Base-by-base conservation (phyloP, 2,329 filamentous ascomycete species). In the Stromatinia cepivora region DNA sequence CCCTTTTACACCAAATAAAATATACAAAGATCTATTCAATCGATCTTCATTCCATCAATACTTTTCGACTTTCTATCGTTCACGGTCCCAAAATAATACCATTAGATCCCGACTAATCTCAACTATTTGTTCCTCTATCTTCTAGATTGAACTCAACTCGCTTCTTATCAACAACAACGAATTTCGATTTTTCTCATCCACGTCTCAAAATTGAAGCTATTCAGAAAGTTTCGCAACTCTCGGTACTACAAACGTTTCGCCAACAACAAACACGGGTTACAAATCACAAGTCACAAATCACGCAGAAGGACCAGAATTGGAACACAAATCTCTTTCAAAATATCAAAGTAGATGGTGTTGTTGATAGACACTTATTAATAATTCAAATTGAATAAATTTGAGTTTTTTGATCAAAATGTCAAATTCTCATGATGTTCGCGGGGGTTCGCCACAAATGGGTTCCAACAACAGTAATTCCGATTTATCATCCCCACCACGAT, bases 401-500 rank as follows among this genome's bases (percentile, higher is more conserved):
- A 28, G 31, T 36, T n/a, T 39, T 52, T 61, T 13, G 17, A 34
- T 52, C 54, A 53, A 34, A n/a, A 68, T 68, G 66, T 54, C 66
- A 52, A 68, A 36, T 68, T 17, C 46, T 50, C 66, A 54, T 39
- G 9, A 68, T 63, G 66, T 56, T 68, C 66, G 66, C 59, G 57
- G 57, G 57, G 66, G 36, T 22, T 68, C 66, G n/a, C 66, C 66
- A 63, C 66, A 62, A 39, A 34, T 68, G 66, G 66, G 53, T 54
- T 64, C 63, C 20, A 77, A 70, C 61, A 63, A 63, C 46, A 63
- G 61, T 46, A 63, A 63, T 82, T 84, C 69, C 79, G 81, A 83
- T 65, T 81, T 86, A 59, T 86, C 84, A 10, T 85, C 84, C 57
- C 83, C 84, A 25, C 84, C 84, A 28, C 82, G 81, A 71, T 81